A percentile compares a stretch with the other conserved stretches of the same genome.
Evolutionary conservation across 495 filamentous ascomycete species (phyloP).

Genomic region (Talaromyces liani): DNA sequence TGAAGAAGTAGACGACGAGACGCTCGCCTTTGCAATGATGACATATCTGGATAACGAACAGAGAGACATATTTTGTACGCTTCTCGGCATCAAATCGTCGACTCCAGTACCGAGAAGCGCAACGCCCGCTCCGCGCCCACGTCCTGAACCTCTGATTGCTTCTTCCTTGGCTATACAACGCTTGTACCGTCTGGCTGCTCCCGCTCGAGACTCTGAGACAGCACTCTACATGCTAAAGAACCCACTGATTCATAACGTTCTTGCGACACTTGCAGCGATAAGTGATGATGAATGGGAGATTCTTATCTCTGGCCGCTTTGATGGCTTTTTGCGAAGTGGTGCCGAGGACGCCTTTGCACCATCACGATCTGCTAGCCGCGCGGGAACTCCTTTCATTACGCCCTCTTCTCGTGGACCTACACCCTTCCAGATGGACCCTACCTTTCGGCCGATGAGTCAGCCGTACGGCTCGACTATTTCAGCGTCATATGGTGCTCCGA

Average conservation of each 20-base stretch:
- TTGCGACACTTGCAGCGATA: slow-evolving; percentile 81
- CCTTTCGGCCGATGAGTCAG: slow-evolving; percentile 31
- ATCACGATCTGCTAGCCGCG: slow-evolving; percentile 25
- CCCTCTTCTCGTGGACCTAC: slow-evolving; percentile 34
- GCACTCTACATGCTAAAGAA: slow-evolving; percentile 87
- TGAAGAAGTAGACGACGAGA: slow-evolving; percentile 85
- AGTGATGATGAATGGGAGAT: slow-evolving; percentile 92
- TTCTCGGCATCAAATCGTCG: slow-evolving; percentile 60
- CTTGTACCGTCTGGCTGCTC: slow-evolving; percentile 64
- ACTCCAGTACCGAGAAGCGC: slow-evolving; percentile 34
- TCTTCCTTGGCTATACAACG: slow-evolving; percentile 72
- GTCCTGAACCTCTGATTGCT: slow-evolving; percentile 61
- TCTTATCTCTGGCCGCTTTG: slow-evolving; percentile 88
- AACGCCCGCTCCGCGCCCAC: slow-evolving; percentile 42
- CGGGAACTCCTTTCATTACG: slow-evolving; percentile 35
- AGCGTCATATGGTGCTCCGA: slow-evolving; percentile 51
- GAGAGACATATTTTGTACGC: slow-evolving; percentile 66
- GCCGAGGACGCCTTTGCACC: slow-evolving; percentile 53
- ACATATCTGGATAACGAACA: slow-evolving; percentile 75
- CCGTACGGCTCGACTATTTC: slow-evolving; percentile 21
- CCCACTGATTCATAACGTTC: slow-evolving; percentile 70
- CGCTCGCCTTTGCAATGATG: slow-evolving; percentile 82
- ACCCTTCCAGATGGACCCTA: slow-evolving; percentile 29
- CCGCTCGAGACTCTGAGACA: slow-evolving; percentile 75
- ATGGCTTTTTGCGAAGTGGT: slow-evolving; percentile 95